These are phyloP conservation scores for Saccharomyces hybrid DNA, from an alignment of 1,139 yeast genomes.

Conservation along the genomic window DNA sequence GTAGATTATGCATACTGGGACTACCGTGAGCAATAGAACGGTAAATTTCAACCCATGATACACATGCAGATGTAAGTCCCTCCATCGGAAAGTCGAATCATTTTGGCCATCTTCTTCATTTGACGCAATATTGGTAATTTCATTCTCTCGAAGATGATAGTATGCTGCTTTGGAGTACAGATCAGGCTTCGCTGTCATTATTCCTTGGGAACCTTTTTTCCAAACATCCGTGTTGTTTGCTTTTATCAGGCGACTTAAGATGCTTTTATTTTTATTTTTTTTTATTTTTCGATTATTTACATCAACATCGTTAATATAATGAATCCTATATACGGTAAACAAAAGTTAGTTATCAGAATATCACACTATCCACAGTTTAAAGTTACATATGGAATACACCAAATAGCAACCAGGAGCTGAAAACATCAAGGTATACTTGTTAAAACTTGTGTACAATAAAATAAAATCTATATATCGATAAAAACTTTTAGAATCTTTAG, in stretches of 20 bases:
- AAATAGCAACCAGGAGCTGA: neutral
- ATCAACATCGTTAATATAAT: neutral
- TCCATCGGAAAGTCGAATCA: neutral
- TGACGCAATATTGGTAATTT: neutral
- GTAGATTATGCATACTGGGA: slow-evolving; percentile 5
- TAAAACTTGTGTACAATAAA: neutral
- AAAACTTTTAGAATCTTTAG: neutral
- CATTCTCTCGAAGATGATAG: neutral
- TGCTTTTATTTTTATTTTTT: neutral
- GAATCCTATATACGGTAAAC: neutral
- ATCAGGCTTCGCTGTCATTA: neutral
- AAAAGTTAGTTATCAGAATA: neutral
- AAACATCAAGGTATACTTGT: neutral
- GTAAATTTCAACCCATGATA: slow-evolving; percentile 1
- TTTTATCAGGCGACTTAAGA: neutral
- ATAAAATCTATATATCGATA: neutral
- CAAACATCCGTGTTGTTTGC: neutral
- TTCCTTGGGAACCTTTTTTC: slow-evolving; percentile 1
- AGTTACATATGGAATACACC: neutral
- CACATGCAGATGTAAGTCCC: neutral
- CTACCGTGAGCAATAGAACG: neutral
- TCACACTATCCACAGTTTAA: neutral
- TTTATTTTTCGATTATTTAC: neutral
- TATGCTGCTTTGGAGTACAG: neutral
- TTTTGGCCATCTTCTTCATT: neutral